A percentile compares a stretch with the other conserved stretches of the same genome.
These are phyloP conservation scores for Nakazawaea wickerhamii DNA, from an alignment of 805 yeast genomes.

Conservation along the genomic window DNA sequence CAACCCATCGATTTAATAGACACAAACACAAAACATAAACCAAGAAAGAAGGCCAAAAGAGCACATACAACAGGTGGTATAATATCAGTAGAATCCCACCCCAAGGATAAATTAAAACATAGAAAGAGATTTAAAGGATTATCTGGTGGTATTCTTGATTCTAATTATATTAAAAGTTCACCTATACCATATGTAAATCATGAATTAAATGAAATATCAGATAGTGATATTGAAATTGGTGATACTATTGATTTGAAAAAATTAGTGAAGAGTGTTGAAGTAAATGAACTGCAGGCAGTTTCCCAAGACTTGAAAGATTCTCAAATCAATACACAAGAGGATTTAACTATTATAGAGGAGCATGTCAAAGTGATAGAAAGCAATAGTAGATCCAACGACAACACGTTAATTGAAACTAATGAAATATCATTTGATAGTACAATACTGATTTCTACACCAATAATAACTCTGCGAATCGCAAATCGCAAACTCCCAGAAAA, in stretches of 20 bases:
- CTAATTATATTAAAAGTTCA: background rate
- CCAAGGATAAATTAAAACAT: background rate
- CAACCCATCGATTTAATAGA: too few relatives aligned
- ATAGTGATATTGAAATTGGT: constrained; percentile 11
- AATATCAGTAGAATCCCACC: background rate
- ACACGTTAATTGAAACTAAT: background rate
- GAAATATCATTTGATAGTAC: background rate
- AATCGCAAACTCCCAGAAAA: background rate
- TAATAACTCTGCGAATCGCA: background rate
- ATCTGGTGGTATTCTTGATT: background rate
- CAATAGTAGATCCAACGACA: background rate
- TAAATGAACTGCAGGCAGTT: background rate
- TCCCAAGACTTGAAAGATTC: background rate
- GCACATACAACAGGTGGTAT: background rate
- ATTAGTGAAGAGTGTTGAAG: background rate
- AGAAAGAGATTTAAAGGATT: background rate
- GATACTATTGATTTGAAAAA: background rate
- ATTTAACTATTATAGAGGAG: background rate
- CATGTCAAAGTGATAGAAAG: background rate
- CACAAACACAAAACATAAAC: background rate
- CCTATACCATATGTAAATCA: background rate
- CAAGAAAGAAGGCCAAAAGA: background rate
- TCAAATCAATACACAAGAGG: background rate
- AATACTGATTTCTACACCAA: background rate
- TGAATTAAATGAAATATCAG: constrained; percentile 1